These are phyloP conservation scores for Termitomyces sp. DNA, from an alignment of 768 basidiomycete species.

Conservation along the genomic window DNA sequence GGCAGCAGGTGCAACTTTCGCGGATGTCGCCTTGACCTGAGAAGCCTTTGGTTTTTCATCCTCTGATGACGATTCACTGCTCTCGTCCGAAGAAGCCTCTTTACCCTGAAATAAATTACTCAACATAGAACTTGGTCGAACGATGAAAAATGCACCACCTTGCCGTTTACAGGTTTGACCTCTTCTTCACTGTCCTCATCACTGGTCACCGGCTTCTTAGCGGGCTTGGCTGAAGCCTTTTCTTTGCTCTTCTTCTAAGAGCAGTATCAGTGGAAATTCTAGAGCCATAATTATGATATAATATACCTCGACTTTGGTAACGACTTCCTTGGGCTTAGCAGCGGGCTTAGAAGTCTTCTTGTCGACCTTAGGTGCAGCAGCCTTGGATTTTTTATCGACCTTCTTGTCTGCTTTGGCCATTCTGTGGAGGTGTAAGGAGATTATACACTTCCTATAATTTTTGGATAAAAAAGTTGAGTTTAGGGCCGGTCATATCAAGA, in stretches of 20 bases:
- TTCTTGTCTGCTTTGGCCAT: constrained; percentile 51
- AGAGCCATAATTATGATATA: neutral
- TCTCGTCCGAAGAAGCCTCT: constrained; percentile 37
- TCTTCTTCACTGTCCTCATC: constrained; percentile 27
- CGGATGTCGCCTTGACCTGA: constrained; percentile 34
- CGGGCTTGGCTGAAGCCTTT: constrained; percentile 17
- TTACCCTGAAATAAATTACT: constrained; percentile 16
- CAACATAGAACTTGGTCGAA: neutral
- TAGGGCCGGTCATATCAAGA: constrained; percentile 25
- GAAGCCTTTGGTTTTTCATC: constrained; percentile 56
- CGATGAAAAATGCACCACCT: constrained; percentile 19
- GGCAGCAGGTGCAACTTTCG: constrained; percentile 30
- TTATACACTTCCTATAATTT: constrained; percentile 16
- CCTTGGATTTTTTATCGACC: constrained; percentile 30
- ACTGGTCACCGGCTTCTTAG: constrained; percentile 23
- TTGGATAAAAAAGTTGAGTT: constrained; percentile 16
- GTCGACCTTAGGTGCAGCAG: constrained; percentile 25
- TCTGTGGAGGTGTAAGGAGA: constrained; percentile 16
- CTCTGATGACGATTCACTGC: constrained; percentile 38
- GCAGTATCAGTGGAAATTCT: neutral
- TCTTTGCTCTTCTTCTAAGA: constrained; percentile 18
- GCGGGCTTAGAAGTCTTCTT: constrained; percentile 28
- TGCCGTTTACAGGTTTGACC: constrained; percentile 22
- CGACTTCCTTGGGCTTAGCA: constrained; percentile 35
- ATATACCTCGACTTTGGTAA: constrained; percentile 33